Base-by-base conservation (phyloP, 2,329 filamentous ascomycete species). In the Colletotrichum lini region DNA sequence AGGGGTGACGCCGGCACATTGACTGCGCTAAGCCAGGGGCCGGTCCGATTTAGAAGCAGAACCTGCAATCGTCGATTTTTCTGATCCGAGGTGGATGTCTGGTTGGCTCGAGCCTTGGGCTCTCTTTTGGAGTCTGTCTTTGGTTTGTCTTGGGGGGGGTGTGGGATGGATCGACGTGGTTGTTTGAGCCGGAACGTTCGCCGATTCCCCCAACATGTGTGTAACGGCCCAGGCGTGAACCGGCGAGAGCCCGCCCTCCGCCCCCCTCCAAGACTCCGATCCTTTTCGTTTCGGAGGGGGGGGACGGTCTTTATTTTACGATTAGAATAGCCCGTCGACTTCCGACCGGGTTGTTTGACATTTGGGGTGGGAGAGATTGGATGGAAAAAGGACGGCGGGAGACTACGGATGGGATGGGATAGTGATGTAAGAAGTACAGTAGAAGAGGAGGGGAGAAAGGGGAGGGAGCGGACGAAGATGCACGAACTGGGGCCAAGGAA, bases 21-120 rank as follows among this genome's bases (percentile, higher is more conserved):
- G 64, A 71, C 44, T 40, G 58, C 68, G 45, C 68, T 71, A 71
- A 52, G 54, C 64, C 68, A 71, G 68, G 68, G 64, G 68, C 57
- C 38, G 64, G 68, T 71, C 68, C 68, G 68, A 68, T 71, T 71
- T 68, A 67, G 58, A 68, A 71, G 57, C 68, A 71, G 47, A 23
- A 44, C 30, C 62, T 70, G 54, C 40, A 70, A 70, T 70, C 64
- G 67, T 50, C 56, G 64, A 70, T 67, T 61, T 30, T 62, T 59
- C 5, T 70, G 57, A 71, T 71, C 64, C 62, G 18, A 63, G 64
- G 67, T 65, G 60, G 4, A 2, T 18, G 38, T n/a, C 18, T 15
- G 52, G 63, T 49, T 60, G 54, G 53, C 30, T 49, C 13, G 56
- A 15, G n/a, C 26, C 44, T 53, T 30, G 52, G 53, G 54, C 21